phyloP scores from a whole-genome alignment of 2,329 filamentous ascomycete species.

The Neofusicoccum sp. region DNA sequence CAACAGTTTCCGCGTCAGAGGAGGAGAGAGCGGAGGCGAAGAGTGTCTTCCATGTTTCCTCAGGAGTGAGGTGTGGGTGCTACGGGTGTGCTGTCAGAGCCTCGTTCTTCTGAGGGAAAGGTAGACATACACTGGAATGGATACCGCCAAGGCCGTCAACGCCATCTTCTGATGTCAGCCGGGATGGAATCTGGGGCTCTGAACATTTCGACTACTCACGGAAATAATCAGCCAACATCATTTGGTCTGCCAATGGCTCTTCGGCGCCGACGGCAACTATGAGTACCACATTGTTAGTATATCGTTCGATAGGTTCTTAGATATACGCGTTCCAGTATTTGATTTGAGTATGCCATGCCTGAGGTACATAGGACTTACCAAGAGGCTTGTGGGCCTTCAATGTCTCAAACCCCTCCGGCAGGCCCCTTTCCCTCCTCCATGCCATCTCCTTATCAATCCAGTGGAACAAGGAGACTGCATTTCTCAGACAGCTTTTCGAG shows the following conservation, averaged over 20 bases:
- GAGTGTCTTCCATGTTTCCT: slow-evolving; percentile 48
- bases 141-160: slow-evolving; percentile 51
- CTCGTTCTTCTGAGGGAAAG: neutral
- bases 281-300: neutral
- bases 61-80: slow-evolving; percentile 49
- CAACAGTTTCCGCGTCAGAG: slow-evolving; percentile 32
- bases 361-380: slow-evolving; percentile 24
- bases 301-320: no score
- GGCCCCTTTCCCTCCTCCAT: slow-evolving; percentile 72
- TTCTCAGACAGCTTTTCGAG: slow-evolving; percentile 71
- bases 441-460: slow-evolving; percentile 83
- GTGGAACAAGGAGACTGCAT: slow-evolving; percentile 87
- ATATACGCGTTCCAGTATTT: neutral
- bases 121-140: slow-evolving; percentile 40
- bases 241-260: slow-evolving; percentile 79
- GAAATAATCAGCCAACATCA: slow-evolving; percentile 70
- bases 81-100: slow-evolving; percentile 21
- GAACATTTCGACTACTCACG: slow-evolving; percentile 55
- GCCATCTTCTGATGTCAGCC: slow-evolving; percentile 38
- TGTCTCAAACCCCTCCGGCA: slow-evolving; percentile 67
- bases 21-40: slow-evolving; percentile 38
- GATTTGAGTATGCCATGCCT: neutral
- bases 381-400: slow-evolving; percentile 74
- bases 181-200: neutral
- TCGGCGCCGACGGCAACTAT: slow-evolving; percentile 79